phyloP scores from a whole-genome alignment of 495 filamentous ascomycete species.

The Aspergillus cavernicola region DNA sequence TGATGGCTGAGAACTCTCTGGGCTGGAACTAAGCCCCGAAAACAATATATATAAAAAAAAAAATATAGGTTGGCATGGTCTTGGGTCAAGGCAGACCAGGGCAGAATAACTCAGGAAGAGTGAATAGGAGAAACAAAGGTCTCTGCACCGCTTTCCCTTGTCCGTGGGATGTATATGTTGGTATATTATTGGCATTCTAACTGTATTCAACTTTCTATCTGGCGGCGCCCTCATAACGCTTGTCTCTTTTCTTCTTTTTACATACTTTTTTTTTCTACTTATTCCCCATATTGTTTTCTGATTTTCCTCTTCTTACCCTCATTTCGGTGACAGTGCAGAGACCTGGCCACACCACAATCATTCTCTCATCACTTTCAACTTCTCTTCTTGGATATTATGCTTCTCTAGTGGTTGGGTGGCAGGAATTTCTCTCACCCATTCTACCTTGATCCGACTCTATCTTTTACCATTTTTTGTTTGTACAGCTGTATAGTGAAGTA shows the following conservation, averaged over 20 bases:
- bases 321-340: conserved; percentile 25
- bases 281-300: conserved; percentile 27
- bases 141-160: conserved; percentile 5
- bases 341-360: conserved; percentile 15
- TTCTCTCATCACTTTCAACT: conserved; percentile 20
- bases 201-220: conserved; percentile 18
- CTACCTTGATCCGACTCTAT: conserved; percentile 17
- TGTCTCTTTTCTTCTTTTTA: conserved; percentile 6
- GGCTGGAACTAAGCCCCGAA: conserved; percentile 79
- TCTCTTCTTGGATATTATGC: conserved; percentile 18
- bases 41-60: conserved; percentile 12
- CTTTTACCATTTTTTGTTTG: conserved; percentile 24
- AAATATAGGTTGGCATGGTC: conserved; percentile 1
- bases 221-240: conserved; percentile 3
- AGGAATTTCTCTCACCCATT: conserved; percentile 24
- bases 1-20: conserved; percentile 95
- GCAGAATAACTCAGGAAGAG: conserved; percentile 15
- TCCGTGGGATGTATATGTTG: conserved; percentile 9
- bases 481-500: conserved; percentile 36
- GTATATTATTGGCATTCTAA: conserved; percentile 23
- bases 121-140: conserved; percentile 24
- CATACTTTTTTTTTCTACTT: conserved; percentile 19
- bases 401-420: conserved; percentile 33
- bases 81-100: conserved; percentile 11
- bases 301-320: conserved; percentile 19